Conservation (phyloP, 495 filamentous ascomycete genomes). For the Parathielavia hyrcaniae region DNA sequence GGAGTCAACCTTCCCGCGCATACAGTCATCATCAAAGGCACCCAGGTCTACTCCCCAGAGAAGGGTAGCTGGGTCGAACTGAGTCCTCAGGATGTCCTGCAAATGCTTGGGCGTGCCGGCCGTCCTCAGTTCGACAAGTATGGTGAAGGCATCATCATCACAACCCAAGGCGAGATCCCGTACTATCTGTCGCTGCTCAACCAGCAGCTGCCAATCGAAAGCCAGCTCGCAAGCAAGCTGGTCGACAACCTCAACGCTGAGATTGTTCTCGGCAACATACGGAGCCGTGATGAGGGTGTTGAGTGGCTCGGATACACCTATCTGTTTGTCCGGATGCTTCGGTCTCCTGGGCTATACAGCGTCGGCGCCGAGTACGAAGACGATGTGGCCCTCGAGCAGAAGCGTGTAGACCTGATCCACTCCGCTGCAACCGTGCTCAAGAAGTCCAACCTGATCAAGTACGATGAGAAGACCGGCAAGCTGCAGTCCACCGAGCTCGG, state of each 20-base stretch:
- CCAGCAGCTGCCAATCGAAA: constrained; percentile 95
- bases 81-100: constrained; percentile 93
- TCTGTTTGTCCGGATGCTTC: constrained; percentile 94
- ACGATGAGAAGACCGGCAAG: constrained; percentile 88
- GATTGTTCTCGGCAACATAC: constrained; percentile 90
- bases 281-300: constrained; percentile 87
- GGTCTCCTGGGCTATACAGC: constrained; percentile 91
- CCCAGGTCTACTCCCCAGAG: constrained; percentile 95
- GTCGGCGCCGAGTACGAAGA: constrained; percentile 94
- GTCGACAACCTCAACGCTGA: constrained; percentile 98
- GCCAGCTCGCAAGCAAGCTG: constrained; percentile 86
- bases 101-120: constrained; percentile 97
- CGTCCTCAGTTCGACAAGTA: constrained; percentile 96
- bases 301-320: constrained; percentile 99
- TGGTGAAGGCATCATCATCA: constrained; percentile 98
- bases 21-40: constrained; percentile 95
- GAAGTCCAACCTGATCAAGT: constrained; percentile 81
- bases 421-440: constrained; percentile 86
- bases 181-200: constrained; percentile 96
- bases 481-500: constrained; percentile 90
- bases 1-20: constrained; percentile 93
- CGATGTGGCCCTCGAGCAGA: constrained; percentile 87
- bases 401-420: constrained; percentile 91
- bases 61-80: constrained; percentile 98
- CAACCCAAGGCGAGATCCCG: constrained; percentile 85